A percentile compares a stretch with the other conserved stretches of the same genome.
These are phyloP conservation scores for Fusarium guadeloupense DNA, from an alignment of 2,329 filamentous ascomycete genomes.

Conservation along the genomic window DNA sequence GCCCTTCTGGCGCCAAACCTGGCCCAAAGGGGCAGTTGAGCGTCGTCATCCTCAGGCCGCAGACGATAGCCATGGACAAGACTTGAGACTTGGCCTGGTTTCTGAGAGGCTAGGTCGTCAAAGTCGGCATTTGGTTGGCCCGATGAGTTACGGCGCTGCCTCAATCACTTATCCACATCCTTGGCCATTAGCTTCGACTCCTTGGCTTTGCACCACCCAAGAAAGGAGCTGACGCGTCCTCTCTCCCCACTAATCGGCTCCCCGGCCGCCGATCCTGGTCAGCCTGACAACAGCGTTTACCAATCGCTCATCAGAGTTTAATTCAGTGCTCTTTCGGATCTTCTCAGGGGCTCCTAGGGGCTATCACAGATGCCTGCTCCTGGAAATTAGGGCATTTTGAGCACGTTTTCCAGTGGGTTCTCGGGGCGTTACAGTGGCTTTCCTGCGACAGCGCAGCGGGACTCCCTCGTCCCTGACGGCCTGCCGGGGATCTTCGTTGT, in stretches of 20 bases:
- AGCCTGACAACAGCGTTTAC: slow-evolving; percentile 38
- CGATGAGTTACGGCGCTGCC: slow-evolving; percentile 23
- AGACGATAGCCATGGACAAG: slow-evolving; percentile 19
- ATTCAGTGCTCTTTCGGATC: slow-evolving; percentile 12
- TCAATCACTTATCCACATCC: slow-evolving; percentile 31
- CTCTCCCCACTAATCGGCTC: slow-evolving; percentile 35
- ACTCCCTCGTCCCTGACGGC: slow-evolving; percentile 14
- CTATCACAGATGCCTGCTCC: background rate
- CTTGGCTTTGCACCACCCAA: slow-evolving; percentile 42
- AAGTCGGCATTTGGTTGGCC: slow-evolving; percentile 13
- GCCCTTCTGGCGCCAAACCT: slow-evolving; percentile 26
- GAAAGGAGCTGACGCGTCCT: slow-evolving; percentile 45
- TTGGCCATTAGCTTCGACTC: slow-evolving; percentile 29
- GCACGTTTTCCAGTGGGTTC: slow-evolving; percentile 37
- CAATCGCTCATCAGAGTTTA: slow-evolving; percentile 4
- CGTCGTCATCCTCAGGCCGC: slow-evolving; percentile 48
- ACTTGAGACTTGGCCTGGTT: slow-evolving; percentile 6
- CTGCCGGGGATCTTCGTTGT: slow-evolving; percentile 25
- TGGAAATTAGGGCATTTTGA: slow-evolving; percentile 29
- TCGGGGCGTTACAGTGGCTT: slow-evolving; percentile 31
- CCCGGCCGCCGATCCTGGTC: slow-evolving; percentile 40
- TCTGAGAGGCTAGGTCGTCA: slow-evolving; percentile 25
- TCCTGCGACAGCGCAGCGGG: no score
- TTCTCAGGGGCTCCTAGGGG: slow-evolving; percentile 10
- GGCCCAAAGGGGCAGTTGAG: slow-evolving; percentile 41